Percentiles rank a stretch among this genome's conserved stretches.
Evolutionary conservation across 805 yeast species (phyloP).

Genomic region (Starmerella sirachaensis): DNA sequence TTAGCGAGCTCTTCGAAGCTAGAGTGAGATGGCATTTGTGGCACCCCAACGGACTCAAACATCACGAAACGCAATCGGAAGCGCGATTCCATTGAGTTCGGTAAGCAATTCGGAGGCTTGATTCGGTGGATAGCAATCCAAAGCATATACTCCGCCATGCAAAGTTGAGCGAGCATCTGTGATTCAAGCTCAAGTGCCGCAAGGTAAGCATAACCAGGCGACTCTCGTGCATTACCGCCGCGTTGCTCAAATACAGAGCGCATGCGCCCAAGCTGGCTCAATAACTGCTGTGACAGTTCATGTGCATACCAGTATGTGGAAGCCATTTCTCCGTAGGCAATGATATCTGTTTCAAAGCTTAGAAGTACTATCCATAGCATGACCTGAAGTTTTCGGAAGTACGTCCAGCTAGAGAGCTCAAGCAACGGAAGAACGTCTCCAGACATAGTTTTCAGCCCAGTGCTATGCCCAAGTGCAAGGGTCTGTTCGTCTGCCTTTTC

Average conservation of each 20-base stretch:
- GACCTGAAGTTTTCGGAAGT: slow-evolving; percentile 47
- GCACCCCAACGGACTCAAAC: slow-evolving; percentile 68
- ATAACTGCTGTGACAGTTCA: slow-evolving; percentile 34
- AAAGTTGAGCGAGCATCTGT: slow-evolving; percentile 25
- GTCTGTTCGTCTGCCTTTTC: slow-evolving; percentile 48
- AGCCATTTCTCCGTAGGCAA: slow-evolving; percentile 56
- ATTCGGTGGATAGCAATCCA: slow-evolving; percentile 18
- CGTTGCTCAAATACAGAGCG: slow-evolving; percentile 22
- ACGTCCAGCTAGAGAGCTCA: slow-evolving; percentile 62
- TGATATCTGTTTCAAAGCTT: slow-evolving; percentile 66
- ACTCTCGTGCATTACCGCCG: slow-evolving; percentile 14
- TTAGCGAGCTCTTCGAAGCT: slow-evolving; percentile 24
- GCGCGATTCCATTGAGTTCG: slow-evolving; percentile 25
- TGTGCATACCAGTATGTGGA: slow-evolving; percentile 58
- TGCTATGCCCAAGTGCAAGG: slow-evolving; percentile 6
- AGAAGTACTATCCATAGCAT: slow-evolving; percentile 64
- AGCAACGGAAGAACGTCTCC: slow-evolving; percentile 30
- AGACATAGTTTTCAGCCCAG: slow-evolving; percentile 18
- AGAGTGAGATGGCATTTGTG: slow-evolving; percentile 44
- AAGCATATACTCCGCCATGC: slow-evolving; percentile 25
- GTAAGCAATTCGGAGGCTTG: slow-evolving; percentile 15
- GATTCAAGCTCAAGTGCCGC: slow-evolving; percentile 27
- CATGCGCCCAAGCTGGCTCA: slow-evolving; percentile 37
- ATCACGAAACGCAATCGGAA: slow-evolving; percentile 63
- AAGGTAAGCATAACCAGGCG: slow-evolving; percentile 20